Percentiles rank a stretch among this genome's conserved stretches.
Conservation (phyloP, 345 rosid species). For the Gossypium stocksii region DNA sequence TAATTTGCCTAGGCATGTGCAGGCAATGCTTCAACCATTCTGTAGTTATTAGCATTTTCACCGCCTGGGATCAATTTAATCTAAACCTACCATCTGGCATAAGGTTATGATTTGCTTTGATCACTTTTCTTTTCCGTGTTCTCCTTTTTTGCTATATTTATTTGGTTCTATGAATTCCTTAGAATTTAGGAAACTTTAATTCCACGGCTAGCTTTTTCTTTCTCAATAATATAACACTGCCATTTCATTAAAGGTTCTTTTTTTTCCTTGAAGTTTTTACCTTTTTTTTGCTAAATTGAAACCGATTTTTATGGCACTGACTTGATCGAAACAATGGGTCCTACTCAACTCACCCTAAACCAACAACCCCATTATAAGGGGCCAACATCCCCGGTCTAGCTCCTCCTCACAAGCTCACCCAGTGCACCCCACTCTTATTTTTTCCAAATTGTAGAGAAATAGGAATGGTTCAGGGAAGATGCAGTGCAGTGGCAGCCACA, state of each 20-base stretch:
- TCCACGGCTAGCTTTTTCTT: background rate
- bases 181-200: background rate
- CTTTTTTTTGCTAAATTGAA: background rate
- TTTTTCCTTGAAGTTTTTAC: too few relatives aligned
- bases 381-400: background rate
- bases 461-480: slow-evolving; percentile 41
- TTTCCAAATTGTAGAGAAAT: background rate
- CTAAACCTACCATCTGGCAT: too few relatives aligned
- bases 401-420: background rate
- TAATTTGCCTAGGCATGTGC: background rate
- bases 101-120: background rate
- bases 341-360: background rate
- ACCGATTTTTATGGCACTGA: background rate
- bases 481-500: slow-evolving; percentile 36
- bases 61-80: too few relatives aligned
- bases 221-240: background rate
- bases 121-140: background rate
- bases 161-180: background rate
- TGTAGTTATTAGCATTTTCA: background rate
- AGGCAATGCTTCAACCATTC: background rate
- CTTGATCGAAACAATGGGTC: background rate
- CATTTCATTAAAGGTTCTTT: too few relatives aligned
- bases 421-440: background rate
- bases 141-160: background rate
- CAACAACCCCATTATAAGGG: slow-evolving; percentile 11